Evolutionary conservation across 2,329 filamentous ascomycete species (phyloP).

Genomic region (Acephala macrosclerotiorum): DNA sequence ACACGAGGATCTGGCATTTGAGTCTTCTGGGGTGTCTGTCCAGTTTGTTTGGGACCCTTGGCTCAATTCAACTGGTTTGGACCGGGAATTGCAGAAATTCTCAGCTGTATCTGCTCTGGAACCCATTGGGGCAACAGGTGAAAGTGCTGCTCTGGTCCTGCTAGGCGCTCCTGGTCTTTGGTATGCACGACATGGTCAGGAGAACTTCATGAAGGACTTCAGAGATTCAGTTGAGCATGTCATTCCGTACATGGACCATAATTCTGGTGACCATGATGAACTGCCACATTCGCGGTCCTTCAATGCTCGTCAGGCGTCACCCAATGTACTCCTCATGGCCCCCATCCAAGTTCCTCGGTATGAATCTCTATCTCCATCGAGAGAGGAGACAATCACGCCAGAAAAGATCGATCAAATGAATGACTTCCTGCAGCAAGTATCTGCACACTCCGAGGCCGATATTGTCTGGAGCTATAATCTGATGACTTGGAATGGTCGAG

Average conservation of each 20-base stretch:
- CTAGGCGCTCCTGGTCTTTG: conserved; percentile 62
- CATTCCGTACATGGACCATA: conserved; percentile 47
- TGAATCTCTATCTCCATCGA: conserved; percentile 39
- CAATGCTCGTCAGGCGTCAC: conserved; percentile 31
- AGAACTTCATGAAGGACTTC: conserved; percentile 54
- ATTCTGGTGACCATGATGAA: conserved; percentile 35
- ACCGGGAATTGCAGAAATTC: conserved; percentile 51
- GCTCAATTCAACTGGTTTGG: conserved; percentile 57
- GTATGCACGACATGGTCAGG: conserved; percentile 59
- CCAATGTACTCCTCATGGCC: conserved; percentile 41
- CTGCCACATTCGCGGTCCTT: conserved; percentile 23
- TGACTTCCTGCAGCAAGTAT: conserved; percentile 53
- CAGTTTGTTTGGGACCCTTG: conserved; percentile 70
- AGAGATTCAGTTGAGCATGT: conserved; percentile 54
- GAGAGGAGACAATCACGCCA: conserved; percentile 53
- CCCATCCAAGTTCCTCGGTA: conserved; percentile 46
- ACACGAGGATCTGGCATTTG: conserved; percentile 54
- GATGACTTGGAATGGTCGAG: conserved; percentile 51
- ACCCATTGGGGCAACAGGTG: conserved; percentile 33
- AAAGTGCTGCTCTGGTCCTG: conserved; percentile 55
- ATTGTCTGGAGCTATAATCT: conserved; percentile 58
- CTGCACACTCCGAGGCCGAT: conserved; percentile 49
- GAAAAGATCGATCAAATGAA: conserved; percentile 61
- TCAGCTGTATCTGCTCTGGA: conserved; percentile 34
- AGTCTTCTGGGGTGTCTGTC: conserved; percentile 53